A percentile compares a stretch with the other conserved stretches of the same genome.
Evolutionary conservation across 108 stramenopile species (phyloP).

Genomic region (Pinguiococcus pyrenoidosus): DNA sequence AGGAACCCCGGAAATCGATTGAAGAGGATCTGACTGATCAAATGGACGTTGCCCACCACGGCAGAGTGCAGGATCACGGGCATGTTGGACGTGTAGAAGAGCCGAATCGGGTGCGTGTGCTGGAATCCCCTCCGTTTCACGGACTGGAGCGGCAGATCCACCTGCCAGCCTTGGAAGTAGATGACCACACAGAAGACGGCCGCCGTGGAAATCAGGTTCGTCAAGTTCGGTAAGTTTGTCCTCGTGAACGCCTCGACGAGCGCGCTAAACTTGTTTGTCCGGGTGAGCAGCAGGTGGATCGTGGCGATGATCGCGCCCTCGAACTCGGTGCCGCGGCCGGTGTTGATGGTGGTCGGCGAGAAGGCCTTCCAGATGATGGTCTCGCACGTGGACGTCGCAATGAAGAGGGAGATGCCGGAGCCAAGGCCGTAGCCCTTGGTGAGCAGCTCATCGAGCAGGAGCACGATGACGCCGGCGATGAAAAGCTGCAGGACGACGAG

Average conservation of each 20-base stretch:
- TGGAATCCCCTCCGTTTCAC: conserved; percentile 86
- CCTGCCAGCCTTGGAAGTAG: conserved; percentile 99
- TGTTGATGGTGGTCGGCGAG: conserved; percentile 97
- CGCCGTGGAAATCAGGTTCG: conserved; percentile 86
- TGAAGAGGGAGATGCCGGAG: conserved; percentile 93
- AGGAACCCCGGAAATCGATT: conserved; percentile 89
- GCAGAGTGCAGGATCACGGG: conserved; percentile 98
- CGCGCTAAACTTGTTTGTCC: conserved; percentile 82
- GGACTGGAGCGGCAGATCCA: conserved; percentile 92
- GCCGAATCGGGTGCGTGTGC: conserved; percentile 48
- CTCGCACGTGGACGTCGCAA: conserved; percentile 99
- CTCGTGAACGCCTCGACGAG: conserved; percentile 88
- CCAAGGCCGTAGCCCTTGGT: conserved; percentile 99
- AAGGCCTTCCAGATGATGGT: conserved; percentile 98
- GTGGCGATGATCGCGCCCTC: conserved; percentile 97
- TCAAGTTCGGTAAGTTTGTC: conserved; percentile 93
- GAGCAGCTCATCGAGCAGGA: conserved; percentile 95
- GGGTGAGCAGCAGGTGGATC: conserved; percentile 88
- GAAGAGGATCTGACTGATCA: conserved; percentile 92
- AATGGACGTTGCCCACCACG: conserved; percentile 93
- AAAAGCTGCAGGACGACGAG: conserved; percentile 95
- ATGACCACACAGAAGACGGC: conserved; percentile 91
- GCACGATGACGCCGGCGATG: conserved; percentile 90
- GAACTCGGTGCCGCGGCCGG: conserved; percentile 96
- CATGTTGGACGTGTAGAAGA: conserved; percentile 99